phyloP scores from a whole-genome alignment of 768 basidiomycete species.

The Russula vinacea region DNA sequence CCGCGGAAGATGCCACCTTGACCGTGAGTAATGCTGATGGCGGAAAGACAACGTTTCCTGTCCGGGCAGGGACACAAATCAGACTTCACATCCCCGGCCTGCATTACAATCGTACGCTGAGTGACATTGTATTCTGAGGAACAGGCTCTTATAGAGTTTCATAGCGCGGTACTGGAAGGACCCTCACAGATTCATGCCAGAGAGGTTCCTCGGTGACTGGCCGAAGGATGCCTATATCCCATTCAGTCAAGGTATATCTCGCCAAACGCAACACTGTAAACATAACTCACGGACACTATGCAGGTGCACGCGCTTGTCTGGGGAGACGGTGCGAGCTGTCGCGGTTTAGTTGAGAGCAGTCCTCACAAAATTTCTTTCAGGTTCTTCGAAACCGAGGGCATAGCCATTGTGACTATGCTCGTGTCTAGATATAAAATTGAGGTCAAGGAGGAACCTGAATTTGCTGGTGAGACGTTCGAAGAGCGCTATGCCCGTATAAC shows the following conservation, averaged over 20 bases:
- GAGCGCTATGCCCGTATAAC: slow-evolving; percentile 37
- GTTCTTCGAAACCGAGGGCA: slow-evolving; percentile 50
- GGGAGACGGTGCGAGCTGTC: slow-evolving; percentile 25
- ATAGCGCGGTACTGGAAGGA: slow-evolving; percentile 58
- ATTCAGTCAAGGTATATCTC: slow-evolving; percentile 32
- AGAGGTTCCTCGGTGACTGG: slow-evolving; percentile 38
- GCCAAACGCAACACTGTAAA: not conserved
- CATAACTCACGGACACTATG: not conserved
- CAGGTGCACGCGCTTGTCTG: slow-evolving; percentile 30
- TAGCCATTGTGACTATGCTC: slow-evolving; percentile 47
- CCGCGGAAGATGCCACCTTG: slow-evolving; percentile 47
- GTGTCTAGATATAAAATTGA: slow-evolving; percentile 46
- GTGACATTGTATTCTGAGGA: not conserved
- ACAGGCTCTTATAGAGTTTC: not conserved
- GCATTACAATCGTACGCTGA: slow-evolving; percentile 49
- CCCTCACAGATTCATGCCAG: slow-evolving; percentile 46
- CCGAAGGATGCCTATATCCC: slow-evolving; percentile 38
- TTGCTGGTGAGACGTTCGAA: slow-evolving; percentile 45
- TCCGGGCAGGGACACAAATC: slow-evolving; percentile 45
- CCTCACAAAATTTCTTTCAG: slow-evolving; percentile 30
- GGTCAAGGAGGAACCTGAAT: slow-evolving; percentile 49
- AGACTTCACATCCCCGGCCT: slow-evolving; percentile 41
- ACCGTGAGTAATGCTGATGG: slow-evolving; percentile 39
- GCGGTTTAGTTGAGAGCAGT: not conserved
- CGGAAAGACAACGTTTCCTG: slow-evolving; percentile 40